Percentiles rank a stretch among this genome's conserved stretches.
These are phyloP conservation scores for Hibiscus syriacus DNA, from an alignment of 345 rosid genomes.

Conservation along the genomic window DNA sequence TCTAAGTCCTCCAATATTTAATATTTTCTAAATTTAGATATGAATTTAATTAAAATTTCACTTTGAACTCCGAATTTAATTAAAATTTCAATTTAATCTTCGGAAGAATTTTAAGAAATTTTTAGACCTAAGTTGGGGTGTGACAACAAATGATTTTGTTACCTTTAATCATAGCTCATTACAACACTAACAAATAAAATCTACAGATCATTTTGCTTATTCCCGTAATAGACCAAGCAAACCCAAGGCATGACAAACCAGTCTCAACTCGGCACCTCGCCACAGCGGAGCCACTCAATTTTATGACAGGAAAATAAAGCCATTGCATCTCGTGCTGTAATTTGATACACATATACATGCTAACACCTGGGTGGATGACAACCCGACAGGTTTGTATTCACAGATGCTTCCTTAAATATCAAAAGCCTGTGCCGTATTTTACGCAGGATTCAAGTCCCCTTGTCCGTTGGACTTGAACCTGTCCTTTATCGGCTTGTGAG, in stretches of 20 bases:
- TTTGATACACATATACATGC: not conserved
- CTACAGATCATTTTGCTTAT: slow-evolving; percentile 1
- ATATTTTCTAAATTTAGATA: too few species aligned
- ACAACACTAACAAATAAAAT: not conserved
- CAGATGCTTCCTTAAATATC: slow-evolving; percentile 12
- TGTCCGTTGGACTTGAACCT: slow-evolving; percentile 26
- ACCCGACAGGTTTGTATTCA: not conserved
- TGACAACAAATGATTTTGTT: not conserved
- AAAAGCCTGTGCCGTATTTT: slow-evolving; percentile 27
- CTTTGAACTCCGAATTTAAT: too few species aligned
- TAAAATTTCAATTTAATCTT: too few species aligned
- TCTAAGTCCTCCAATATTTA: too few species aligned
- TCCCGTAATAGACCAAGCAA: not conserved
- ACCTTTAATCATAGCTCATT: not conserved
- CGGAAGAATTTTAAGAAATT: too few species aligned
- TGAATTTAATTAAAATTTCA: too few species aligned
- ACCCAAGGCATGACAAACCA: not conserved
- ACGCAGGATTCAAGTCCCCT: slow-evolving; percentile 23
- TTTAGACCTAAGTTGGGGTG: too few species aligned
- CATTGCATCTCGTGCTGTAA: not conserved
- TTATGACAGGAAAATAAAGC: not conserved
- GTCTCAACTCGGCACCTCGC: not conserved
- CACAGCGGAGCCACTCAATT: not conserved
- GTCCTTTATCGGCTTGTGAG: slow-evolving; percentile 27
- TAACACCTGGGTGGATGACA: not conserved